These are phyloP conservation scores for Myxozyma lipomycoides DNA, from an alignment of 805 yeast species.

Conservation along the genomic window DNA sequence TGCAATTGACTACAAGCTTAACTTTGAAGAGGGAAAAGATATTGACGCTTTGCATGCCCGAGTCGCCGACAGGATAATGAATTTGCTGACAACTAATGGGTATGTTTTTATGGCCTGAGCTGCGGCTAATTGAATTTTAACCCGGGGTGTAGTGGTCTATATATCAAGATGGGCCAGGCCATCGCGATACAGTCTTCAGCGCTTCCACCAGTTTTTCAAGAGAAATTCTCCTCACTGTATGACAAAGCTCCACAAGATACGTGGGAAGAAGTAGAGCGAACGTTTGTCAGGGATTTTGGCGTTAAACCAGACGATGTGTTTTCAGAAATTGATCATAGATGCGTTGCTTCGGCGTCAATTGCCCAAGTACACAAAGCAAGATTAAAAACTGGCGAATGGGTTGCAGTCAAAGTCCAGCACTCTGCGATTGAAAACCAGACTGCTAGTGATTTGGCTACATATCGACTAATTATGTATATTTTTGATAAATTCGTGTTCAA, in stretches of 20 bases:
- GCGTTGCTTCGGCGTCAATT: slow-evolving; percentile 71
- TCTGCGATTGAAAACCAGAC: slow-evolving; percentile 58
- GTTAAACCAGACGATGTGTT: slow-evolving; percentile 45
- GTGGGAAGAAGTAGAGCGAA: slow-evolving; percentile 39
- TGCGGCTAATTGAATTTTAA: not conserved
- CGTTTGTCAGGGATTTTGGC: slow-evolving; percentile 38
- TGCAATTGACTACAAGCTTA: slow-evolving; percentile 58
- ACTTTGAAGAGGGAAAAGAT: slow-evolving; percentile 45
- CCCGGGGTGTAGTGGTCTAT: slow-evolving; percentile 50
- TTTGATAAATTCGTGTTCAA: slow-evolving; percentile 56
- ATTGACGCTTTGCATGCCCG: slow-evolving; percentile 57
- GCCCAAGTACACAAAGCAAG: slow-evolving; percentile 65
- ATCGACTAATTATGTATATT: slow-evolving; percentile 47
- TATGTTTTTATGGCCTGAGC: not conserved
- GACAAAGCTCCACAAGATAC: slow-evolving; percentile 64
- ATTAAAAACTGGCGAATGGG: slow-evolving; percentile 47
- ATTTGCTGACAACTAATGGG: slow-evolving; percentile 45
- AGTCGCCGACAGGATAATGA: slow-evolving; percentile 50
- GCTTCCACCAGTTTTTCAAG: slow-evolving; percentile 62
- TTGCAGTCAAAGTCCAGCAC: slow-evolving; percentile 67
- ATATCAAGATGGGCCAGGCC: slow-evolving; percentile 75
- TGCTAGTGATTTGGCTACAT: slow-evolving; percentile 57
- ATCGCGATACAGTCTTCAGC: slow-evolving; percentile 69
- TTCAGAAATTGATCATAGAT: slow-evolving; percentile 49
- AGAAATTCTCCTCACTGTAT: slow-evolving; percentile 53